phyloP scores from a whole-genome alignment of 1,139 yeast genomes.

The Pichia sp. region DNA sequence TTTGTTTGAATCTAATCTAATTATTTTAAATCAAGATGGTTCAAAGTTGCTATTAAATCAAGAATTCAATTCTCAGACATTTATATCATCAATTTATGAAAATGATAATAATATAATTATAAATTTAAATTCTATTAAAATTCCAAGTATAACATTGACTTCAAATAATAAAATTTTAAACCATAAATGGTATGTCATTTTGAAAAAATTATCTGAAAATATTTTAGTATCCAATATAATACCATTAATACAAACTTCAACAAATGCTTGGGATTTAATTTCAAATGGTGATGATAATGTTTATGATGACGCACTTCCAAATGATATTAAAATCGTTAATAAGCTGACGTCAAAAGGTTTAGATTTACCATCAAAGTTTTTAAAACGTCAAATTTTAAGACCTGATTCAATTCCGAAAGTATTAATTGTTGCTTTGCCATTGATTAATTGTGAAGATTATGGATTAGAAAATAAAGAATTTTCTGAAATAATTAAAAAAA shows the following conservation, averaged over 20 bases:
- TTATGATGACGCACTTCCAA: constrained; percentile 32
- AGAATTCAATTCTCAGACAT: constrained; percentile 27
- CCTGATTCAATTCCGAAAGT: constrained; percentile 41
- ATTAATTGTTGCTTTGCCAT: constrained; percentile 40
- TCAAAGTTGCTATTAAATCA: constrained; percentile 36
- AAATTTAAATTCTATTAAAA: constrained; percentile 36
- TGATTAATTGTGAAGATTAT: constrained; percentile 24
- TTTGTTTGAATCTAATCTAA: constrained; percentile 37
- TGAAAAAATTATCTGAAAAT: constrained; percentile 23
- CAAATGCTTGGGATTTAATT: constrained; percentile 44
- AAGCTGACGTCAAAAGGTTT: constrained; percentile 33
- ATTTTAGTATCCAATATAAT: constrained; percentile 23
- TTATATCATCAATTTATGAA: constrained; percentile 33
- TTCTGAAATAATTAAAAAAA: constrained; percentile 28
- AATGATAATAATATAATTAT: constrained; percentile 32
- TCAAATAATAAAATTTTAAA: constrained; percentile 35
- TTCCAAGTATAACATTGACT: constrained; percentile 43
- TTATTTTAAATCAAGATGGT: constrained; percentile 34
- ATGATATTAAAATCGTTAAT: constrained; percentile 36
- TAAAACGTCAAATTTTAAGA: constrained; percentile 35
- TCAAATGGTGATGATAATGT: constrained; percentile 15
- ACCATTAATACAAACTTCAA: constrained; percentile 44
- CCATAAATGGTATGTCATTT: constrained; percentile 38
- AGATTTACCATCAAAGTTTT: constrained; percentile 37
- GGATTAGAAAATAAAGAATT: constrained; percentile 32